These are phyloP conservation scores for Ophiosphaerella narmari DNA, from an alignment of 2,329 filamentous ascomycete genomes.

Conservation along the genomic window DNA sequence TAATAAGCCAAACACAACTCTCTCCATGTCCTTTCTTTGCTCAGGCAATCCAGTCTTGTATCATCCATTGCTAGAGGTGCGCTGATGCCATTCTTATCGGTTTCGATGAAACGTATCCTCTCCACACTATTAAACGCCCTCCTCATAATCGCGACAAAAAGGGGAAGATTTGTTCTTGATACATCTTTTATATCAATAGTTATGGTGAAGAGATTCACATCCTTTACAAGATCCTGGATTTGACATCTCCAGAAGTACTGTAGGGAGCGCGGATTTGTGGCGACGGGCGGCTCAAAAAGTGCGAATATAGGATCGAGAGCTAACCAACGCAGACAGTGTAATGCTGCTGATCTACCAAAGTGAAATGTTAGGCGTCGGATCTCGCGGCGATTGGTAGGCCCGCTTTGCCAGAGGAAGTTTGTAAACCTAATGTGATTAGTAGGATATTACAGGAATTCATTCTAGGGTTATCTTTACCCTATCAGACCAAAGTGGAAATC, in stretches of 20 bases:
- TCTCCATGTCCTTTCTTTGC: slow-evolving; percentile 17
- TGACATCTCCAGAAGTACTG: slow-evolving; percentile 41
- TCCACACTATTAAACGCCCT: slow-evolving; percentile 23
- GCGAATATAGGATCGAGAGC: slow-evolving; percentile 33
- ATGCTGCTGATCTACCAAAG: slow-evolving; percentile 22
- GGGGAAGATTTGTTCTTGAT: slow-evolving; percentile 19
- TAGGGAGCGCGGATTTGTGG: slow-evolving; percentile 19
- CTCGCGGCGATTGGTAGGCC: slow-evolving; percentile 25
- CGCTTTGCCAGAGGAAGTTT: slow-evolving; percentile 25
- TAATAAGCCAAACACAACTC: slow-evolving; percentile 19
- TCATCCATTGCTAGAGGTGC: slow-evolving; percentile 3
- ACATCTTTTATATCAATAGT: slow-evolving; percentile 29
- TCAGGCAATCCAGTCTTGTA: slow-evolving; percentile 4
- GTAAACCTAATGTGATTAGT: slow-evolving; percentile 12
- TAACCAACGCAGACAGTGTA: slow-evolving; percentile 40
- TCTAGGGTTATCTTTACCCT: slow-evolving; percentile 2
- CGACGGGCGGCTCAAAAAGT: slow-evolving; percentile 31
- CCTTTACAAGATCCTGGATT: slow-evolving; percentile 30
- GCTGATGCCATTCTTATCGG: slow-evolving; percentile 1
- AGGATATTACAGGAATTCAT: background rate
- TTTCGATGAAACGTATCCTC: slow-evolving; percentile 17
- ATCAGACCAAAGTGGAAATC: slow-evolving; percentile 31
- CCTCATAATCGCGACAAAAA: slow-evolving; percentile 28
- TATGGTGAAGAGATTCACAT: slow-evolving; percentile 28
- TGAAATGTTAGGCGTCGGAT: slow-evolving; percentile 28